phyloP scores from a whole-genome alignment of 208 protist genomes.

The Trypanosoma conorhini region DNA sequence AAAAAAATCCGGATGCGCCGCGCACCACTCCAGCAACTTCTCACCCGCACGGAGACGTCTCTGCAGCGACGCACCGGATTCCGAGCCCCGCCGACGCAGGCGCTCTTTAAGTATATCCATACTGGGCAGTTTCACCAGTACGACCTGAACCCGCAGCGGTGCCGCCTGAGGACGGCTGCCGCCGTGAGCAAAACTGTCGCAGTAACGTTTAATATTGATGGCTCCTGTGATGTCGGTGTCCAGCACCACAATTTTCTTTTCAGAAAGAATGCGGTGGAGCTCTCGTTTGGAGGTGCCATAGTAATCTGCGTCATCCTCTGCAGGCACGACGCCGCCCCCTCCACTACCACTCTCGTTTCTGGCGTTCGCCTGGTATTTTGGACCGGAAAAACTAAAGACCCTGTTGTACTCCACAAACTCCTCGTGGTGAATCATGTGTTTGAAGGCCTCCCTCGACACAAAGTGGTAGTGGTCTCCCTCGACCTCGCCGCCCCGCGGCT shows the following conservation, averaged over 20 bases:
- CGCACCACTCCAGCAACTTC: constrained; percentile 61
- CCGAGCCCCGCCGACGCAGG: constrained; percentile 77
- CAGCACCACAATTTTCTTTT: constrained; percentile 63
- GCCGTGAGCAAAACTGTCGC: constrained; percentile 27
- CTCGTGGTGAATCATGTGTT: constrained; percentile 43
- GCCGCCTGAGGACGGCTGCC: background rate
- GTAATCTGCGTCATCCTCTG: constrained; percentile 31
- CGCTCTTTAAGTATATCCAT: constrained; percentile 67
- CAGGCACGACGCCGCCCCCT: background rate
- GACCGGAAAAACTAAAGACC: constrained; percentile 42
- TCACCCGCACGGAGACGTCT: constrained; percentile 49
- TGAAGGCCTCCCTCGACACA: constrained; percentile 46
- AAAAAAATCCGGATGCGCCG: constrained; percentile 55
- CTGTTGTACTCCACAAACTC: constrained; percentile 82
- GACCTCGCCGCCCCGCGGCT: constrained; percentile 68
- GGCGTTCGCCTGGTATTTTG: background rate
- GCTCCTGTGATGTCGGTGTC: constrained; percentile 85
- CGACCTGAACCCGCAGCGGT: constrained; percentile 43
- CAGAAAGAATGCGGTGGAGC: constrained; percentile 50
- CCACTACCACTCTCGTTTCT: background rate
- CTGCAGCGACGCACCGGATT: constrained; percentile 73
- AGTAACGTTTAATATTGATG: constrained; percentile 59
- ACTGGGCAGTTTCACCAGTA: constrained; percentile 78
- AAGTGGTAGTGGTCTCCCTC: constrained; percentile 91
- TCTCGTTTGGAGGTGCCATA: constrained; percentile 89